Base-by-base conservation (phyloP, 805 yeast genomes). In the Yamadazyma tumulicola region DNA sequence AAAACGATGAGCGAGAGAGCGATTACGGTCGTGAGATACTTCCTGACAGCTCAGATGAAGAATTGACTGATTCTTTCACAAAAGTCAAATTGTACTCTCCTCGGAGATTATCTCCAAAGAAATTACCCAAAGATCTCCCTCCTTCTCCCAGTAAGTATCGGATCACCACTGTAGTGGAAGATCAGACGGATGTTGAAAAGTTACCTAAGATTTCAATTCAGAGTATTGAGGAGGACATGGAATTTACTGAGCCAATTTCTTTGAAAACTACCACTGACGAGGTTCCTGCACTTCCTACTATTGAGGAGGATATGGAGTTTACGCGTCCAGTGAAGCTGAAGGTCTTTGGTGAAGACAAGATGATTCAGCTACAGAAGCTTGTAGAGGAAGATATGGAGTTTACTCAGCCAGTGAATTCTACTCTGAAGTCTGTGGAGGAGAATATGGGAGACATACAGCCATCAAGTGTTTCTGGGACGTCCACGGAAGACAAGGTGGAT, bases 391-490 rank as follows among this genome's bases (percentile, higher is more conserved):
- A 36, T 6, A 34, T 37, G 45, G 45, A 41, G n/a, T 37, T 37
- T 20, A 37, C 47, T 11, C 42, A 36, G 26, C 37, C 39, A 8
- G 33, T 12, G 14, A 24, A 8, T 11, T 24, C 14, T 8, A 12
- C 6, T 24, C 27, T 16, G 6, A 6, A 8, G 8, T 7, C 8
- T 8, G 27, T 12, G n/a, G 41, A 42, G 18, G 47, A 33, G 19
- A 46, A 40, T 8, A 48, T 48, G 52, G n/a, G n/a, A n/a, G n/a
- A n/a, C 14, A 48, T 51, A 16, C 46, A 31, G n/a, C 41, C 40
- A 10, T 25, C 29, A 21, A n/a, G n/a, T 9, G n/a, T 21, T 9
- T n/a, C 9, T 9, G 23, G n/a, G n/a, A 21, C 23, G 9, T 9
- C 9, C 9, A 9, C 38, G 25, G 34, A 31, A 15, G 22, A 28